Base-by-base conservation (phyloP, 257 asterid species). In the Avicennia marina region DNA sequence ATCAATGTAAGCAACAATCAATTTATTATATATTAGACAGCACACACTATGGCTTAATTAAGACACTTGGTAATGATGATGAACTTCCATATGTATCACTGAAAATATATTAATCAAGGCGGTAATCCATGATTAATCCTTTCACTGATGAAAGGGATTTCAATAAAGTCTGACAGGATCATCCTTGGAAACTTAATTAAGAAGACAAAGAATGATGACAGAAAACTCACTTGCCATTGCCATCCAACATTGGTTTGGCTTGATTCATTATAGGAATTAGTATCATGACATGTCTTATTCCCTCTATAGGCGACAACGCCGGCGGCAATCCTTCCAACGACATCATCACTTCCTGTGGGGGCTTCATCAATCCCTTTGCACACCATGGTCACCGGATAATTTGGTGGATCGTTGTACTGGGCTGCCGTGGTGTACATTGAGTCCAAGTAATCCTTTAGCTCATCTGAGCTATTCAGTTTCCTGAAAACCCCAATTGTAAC, bases 151-250 rank as follows among this genome's bases (percentile, higher is more conserved):
- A n/a, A n/a, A n/a, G n/a, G n/a, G n/a, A n/a, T n/a, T n/a, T n/a
- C n/a, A n/a, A n/a, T n/a, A n/a, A n/a, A n/a, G n/a, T n/a, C n/a
- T n/a, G n/a, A n/a, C n/a, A n/a, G n/a, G n/a, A n/a, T n/a, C n/a
- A n/a, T n/a, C n/a, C n/a, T n/a, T n/a, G n/a, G n/a, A n/a, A n/a
- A n/a, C n/a, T n/a, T n/a, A 43, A 43, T 46, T 1, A 21, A 46
- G 22, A 33, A 33, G 4, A 26, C 6, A n/a, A 42, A 2, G 31
- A 40, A 12, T 24, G 13, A 4, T 7, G 12, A 2, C 9, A 15
- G 31, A 17, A 7, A 22, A 51, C 85, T 62, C 61, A 87, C 94
- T 70, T 84, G 96, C 96, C 96, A 87, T 4, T 5, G 15, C 88
- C 89, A 81, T 39, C 96, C 94, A 1, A 61, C 10, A 2, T 3